Percentiles rank a stretch among this genome's conserved stretches.
phyloP scores from a whole-genome alignment of 345 rosid genomes.

The Anacardium occidentale region DNA sequence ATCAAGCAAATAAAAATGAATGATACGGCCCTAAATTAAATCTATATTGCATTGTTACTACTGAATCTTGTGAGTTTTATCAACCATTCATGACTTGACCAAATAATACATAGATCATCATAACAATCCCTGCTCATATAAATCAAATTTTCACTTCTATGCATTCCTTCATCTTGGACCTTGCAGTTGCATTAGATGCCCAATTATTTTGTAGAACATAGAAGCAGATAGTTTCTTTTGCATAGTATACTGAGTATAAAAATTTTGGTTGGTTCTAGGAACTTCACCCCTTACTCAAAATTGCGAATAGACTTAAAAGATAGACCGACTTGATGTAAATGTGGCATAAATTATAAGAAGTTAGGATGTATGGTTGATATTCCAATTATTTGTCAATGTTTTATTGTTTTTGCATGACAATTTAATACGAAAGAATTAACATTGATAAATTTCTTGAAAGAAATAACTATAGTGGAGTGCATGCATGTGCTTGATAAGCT shows the following conservation, averaged over 20 bases:
- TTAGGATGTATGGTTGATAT: not conserved
- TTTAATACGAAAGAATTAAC: not conserved
- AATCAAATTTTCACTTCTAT: not conserved
- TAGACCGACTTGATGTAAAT: not conserved
- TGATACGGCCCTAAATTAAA: too few species aligned
- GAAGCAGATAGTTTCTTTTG: not conserved
- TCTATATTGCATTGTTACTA: too few species aligned
- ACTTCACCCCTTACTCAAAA: not conserved
- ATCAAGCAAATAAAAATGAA: too few species aligned
- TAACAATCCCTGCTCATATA: not conserved
- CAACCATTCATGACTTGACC: not conserved
- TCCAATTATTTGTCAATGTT: not conserved
- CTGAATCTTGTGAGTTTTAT: not conserved
- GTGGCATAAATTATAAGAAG: not conserved
- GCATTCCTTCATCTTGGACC: not conserved
- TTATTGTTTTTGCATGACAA: not conserved
- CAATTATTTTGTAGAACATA: not conserved
- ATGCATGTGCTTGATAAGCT: not conserved
- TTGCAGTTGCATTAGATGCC: not conserved
- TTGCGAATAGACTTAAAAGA: not conserved
- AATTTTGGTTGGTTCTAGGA: not conserved
- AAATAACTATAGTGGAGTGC: not conserved
- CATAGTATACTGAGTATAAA: not conserved
- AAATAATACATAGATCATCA: not conserved
- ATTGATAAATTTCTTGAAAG: not conserved